Evolutionary conservation across 2,329 filamentous ascomycete species (phyloP).

Genomic region (Laburnicola sp.): DNA sequence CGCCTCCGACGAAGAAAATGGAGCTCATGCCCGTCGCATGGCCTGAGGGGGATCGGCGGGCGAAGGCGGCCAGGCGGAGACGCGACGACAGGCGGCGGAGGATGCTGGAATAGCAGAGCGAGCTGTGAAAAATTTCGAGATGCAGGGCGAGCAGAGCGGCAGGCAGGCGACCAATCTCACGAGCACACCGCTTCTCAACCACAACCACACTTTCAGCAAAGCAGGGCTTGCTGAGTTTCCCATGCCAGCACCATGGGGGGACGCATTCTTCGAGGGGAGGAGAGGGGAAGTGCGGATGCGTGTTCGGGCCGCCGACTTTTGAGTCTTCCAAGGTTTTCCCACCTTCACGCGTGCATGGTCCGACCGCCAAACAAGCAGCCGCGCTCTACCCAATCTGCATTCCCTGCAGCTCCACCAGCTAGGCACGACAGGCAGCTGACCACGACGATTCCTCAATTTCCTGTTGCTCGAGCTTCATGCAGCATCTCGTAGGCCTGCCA

Average conservation of each 20-base stretch:
- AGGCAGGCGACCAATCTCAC: slow-evolving; percentile 33
- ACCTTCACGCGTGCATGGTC: slow-evolving; percentile 13
- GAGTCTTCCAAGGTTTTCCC: slow-evolving; percentile 5
- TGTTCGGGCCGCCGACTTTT: background rate
- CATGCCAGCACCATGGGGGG: slow-evolving; percentile 35
- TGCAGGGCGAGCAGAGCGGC: slow-evolving; percentile 34
- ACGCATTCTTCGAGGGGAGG: slow-evolving; percentile 32
- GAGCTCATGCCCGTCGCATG: slow-evolving; percentile 25
- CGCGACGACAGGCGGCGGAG: slow-evolving; percentile 41
- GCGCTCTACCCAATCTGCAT: slow-evolving; percentile 14
- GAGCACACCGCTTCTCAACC: slow-evolving; percentile 28
- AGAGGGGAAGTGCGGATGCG: slow-evolving; percentile 8
- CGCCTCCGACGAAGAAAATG: slow-evolving; percentile 25
- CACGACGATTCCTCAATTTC: no score
- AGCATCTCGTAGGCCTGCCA: background rate
- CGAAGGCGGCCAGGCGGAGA: slow-evolving; percentile 27
- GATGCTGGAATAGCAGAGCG: slow-evolving; percentile 35
- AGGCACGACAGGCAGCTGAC: slow-evolving; percentile 8
- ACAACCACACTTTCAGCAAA: slow-evolving; percentile 37
- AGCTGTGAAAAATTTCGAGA: slow-evolving; percentile 35
- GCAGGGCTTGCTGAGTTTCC: slow-evolving; percentile 31
- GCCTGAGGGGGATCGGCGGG: slow-evolving; percentile 26
- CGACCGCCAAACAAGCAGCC: slow-evolving; percentile 13
- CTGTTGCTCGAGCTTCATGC: no score
- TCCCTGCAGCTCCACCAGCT: slow-evolving; percentile 13